Evolutionary conservation across 495 filamentous ascomycete species (phyloP).

Genomic region (Gamarada debralockiae): DNA sequence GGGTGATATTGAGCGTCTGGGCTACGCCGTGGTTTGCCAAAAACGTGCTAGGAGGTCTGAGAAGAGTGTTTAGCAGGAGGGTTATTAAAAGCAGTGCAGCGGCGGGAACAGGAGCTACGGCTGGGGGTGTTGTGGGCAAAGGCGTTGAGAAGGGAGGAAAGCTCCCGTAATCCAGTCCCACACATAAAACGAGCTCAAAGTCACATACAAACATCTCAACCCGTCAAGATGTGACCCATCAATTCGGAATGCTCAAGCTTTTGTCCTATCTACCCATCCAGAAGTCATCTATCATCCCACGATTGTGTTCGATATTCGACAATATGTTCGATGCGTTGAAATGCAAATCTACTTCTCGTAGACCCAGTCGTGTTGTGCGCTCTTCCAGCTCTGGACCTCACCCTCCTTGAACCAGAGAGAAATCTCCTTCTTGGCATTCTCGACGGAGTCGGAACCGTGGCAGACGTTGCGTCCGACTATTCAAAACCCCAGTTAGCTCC

Average conservation of each 20-base stretch:
- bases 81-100: not conserved
- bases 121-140: not conserved
- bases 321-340: not conserved
- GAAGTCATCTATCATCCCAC: no score
- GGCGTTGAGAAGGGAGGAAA: not conserved
- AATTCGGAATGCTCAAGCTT: not conserved
- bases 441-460: conserved; percentile 97
- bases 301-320: not conserved
- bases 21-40: conserved; percentile 93
- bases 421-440: conserved; percentile 99
- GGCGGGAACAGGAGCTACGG: not conserved
- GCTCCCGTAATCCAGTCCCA: not conserved
- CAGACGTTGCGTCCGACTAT: conserved; percentile 94
- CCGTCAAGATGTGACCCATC: no score
- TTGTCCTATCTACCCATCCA: not conserved
- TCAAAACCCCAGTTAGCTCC: no score
- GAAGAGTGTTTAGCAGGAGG: conserved; percentile 12
- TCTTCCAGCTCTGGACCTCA: conserved; percentile 79
- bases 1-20: conserved; percentile 77
- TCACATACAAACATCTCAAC: no score
- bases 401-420: conserved; percentile 89
- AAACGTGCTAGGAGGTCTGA: conserved; percentile 42
- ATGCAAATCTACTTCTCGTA: conserved; percentile 84
- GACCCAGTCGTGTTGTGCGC: conserved; percentile 80
- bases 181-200: not conserved